A percentile compares a stretch with the other conserved stretches of the same genome.
These are phyloP conservation scores for Saccharum spontaneum DNA, from an alignment of 176 grass and related monocot species.

Conservation along the genomic window DNA sequence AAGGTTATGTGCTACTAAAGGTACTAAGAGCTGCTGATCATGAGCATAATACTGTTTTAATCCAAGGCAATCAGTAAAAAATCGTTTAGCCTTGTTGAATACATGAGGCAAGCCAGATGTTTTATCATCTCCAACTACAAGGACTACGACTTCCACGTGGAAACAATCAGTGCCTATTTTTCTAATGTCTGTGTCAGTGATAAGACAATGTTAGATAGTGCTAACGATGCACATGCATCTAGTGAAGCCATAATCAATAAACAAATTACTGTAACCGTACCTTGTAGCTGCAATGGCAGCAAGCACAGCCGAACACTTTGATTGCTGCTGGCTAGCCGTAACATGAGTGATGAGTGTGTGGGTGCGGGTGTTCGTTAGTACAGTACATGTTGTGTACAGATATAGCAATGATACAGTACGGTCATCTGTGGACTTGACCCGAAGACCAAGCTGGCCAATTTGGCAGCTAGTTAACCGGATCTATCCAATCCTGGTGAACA, in stretches of 20 bases:
- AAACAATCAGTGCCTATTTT: neutral
- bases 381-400: neutral
- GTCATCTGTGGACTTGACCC: neutral
- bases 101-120: neutral
- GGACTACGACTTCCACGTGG: neutral
- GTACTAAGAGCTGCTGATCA: neutral
- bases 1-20: neutral
- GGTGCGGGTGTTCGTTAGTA: neutral
- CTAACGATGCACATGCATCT: neutral
- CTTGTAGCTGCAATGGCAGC: no score
- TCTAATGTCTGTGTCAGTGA: neutral
- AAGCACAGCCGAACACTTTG: neutral
- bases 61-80: neutral
- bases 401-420: neutral
- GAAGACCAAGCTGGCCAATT: neutral
- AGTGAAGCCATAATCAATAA: neutral
- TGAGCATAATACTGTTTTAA: constrained; percentile 4
- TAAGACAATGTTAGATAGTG: neutral
- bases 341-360: neutral
- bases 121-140: neutral
- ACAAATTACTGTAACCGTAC: neutral
- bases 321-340: neutral
- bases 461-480: neutral
- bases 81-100: neutral
- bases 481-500: neutral